phyloP scores from a whole-genome alignment of 164 flowering plant species.

The Stephania yunnanensis region DNA sequence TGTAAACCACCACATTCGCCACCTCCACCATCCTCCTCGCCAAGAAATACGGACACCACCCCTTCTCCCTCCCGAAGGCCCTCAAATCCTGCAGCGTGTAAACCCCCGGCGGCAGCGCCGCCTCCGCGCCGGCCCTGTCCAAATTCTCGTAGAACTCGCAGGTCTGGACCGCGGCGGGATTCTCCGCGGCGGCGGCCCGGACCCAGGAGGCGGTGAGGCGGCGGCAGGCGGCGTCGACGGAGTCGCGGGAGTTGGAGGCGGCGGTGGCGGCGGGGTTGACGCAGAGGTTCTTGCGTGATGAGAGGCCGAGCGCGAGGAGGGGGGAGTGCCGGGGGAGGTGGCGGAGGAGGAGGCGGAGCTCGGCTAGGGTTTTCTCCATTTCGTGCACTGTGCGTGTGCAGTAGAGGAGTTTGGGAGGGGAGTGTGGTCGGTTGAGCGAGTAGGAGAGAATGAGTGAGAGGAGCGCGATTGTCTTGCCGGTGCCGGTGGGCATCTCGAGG shows the following conservation, averaged over 20 bases:
- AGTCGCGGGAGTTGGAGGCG: slow-evolving; percentile 69
- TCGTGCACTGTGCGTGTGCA: slow-evolving; percentile 99
- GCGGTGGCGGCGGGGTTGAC: slow-evolving; percentile 62
- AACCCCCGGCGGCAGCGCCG: slow-evolving; percentile 82
- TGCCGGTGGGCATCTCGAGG: slow-evolving; percentile 99
- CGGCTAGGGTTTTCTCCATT: slow-evolving; percentile 98
- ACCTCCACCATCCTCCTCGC: slow-evolving; percentile 91
- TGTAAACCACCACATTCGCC: slow-evolving; percentile 93
- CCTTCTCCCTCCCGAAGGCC: slow-evolving; percentile 69
- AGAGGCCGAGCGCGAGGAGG: slow-evolving; percentile 78
- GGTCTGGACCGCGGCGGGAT: slow-evolving; percentile 46
- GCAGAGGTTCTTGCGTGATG: slow-evolving; percentile 92
- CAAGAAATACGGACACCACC: slow-evolving; percentile 96
- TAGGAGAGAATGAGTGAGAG: slow-evolving; percentile 87
- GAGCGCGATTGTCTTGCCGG: slow-evolving; percentile 94
- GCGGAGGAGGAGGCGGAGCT: slow-evolving; percentile 55
- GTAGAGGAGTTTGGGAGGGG: slow-evolving; percentile 74
- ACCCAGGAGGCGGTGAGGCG: slow-evolving; percentile 94
- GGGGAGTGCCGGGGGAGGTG: slow-evolving; percentile 51
- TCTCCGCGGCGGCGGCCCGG: slow-evolving; percentile 57
- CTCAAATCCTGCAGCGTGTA: slow-evolving; percentile 82
- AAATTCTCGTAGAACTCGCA: slow-evolving; percentile 70
- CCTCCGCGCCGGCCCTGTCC: slow-evolving; percentile 57
- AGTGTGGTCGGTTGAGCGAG: slow-evolving; percentile 55
- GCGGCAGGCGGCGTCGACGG: slow-evolving; percentile 88